A percentile compares a stretch with the other conserved stretches of the same genome.
These are phyloP conservation scores for Pseudocercospora macadamiae DNA, from an alignment of 2,329 filamentous ascomycete genomes.

Conservation along the genomic window DNA sequence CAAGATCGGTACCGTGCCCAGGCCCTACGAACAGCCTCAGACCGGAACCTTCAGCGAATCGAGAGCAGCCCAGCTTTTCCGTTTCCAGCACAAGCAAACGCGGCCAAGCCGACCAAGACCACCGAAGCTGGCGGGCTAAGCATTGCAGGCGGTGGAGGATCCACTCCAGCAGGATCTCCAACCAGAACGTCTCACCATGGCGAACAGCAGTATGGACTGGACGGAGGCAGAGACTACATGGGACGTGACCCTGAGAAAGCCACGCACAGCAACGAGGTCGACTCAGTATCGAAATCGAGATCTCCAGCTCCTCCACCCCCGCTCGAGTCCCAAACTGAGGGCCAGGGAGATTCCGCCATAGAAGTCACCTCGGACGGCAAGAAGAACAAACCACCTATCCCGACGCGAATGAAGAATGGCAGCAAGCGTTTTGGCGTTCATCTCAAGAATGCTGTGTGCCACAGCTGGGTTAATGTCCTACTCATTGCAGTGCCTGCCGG, in stretches of 20 bases:
- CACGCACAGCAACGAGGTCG: slow-evolving; percentile 27
- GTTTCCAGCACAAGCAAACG: slow-evolving; percentile 9
- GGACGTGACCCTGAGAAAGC: slow-evolving; percentile 30
- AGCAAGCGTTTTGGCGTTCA: slow-evolving; percentile 58
- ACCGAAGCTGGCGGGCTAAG: slow-evolving; percentile 39
- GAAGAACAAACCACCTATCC: slow-evolving; percentile 48
- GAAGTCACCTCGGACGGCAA: slow-evolving; percentile 35
- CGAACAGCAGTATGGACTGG: slow-evolving; percentile 24
- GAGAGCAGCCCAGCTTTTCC: slow-evolving; percentile 11
- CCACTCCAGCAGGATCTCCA: slow-evolving; percentile 20
- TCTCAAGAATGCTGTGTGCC: slow-evolving; percentile 62
- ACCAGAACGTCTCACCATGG: background rate
- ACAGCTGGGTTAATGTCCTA: slow-evolving; percentile 78
- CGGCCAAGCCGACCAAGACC: slow-evolving; percentile 25
- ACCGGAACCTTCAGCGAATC: slow-evolving; percentile 18
- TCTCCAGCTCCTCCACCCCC: slow-evolving; percentile 44
- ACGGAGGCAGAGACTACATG: slow-evolving; percentile 35
- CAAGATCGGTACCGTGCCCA: slow-evolving; percentile 20
- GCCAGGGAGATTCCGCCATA: slow-evolving; percentile 59
- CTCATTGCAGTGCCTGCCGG: slow-evolving; percentile 78
- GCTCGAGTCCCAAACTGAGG: slow-evolving; percentile 53
- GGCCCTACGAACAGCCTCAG: slow-evolving; percentile 17
- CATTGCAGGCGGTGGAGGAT: slow-evolving; percentile 31
- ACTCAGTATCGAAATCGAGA: slow-evolving; percentile 25
- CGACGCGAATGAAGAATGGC: slow-evolving; percentile 55